A percentile compares a stretch with the other conserved stretches of the same genome.
phyloP scores from a whole-genome alignment of 192 early-diverging fungal genomes.

The Phlyctochytrium planicorne region DNA sequence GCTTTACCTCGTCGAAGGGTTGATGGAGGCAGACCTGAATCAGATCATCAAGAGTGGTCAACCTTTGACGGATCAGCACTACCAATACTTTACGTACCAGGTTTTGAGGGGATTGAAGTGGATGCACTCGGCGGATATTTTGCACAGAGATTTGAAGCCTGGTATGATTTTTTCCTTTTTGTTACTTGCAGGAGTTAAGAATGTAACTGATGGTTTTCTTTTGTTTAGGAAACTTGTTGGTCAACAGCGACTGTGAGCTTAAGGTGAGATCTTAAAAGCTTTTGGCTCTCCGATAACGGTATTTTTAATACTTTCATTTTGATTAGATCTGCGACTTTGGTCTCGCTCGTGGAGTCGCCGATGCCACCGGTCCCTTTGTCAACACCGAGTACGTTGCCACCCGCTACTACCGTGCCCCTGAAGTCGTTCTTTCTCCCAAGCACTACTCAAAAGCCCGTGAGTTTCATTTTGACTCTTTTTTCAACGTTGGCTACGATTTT shows the following conservation, averaged over 20 bases:
- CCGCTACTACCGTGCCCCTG: slow-evolving; percentile 98
- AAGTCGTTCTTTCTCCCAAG: slow-evolving; percentile 97
- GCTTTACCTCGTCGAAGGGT: slow-evolving; percentile 65
- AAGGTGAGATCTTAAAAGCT: slow-evolving; percentile 40
- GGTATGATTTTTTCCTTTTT: slow-evolving; percentile 40
- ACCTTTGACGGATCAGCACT: slow-evolving; percentile 80
- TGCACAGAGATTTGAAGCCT: slow-evolving; percentile 96
- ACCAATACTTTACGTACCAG: slow-evolving; percentile 91
- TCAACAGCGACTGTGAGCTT: slow-evolving; percentile 97
- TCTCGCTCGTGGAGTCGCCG: slow-evolving; percentile 86
- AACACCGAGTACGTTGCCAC: slow-evolving; percentile 99
- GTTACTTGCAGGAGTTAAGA: no score
- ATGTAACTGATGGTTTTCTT: neutral
- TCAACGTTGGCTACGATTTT: neutral
- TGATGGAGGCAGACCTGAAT: slow-evolving; percentile 90
- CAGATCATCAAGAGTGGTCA: slow-evolving; percentile 84
- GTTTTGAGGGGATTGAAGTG: slow-evolving; percentile 86
- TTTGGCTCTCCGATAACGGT: neutral
- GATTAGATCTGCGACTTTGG: slow-evolving; percentile 97
- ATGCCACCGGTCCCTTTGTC: slow-evolving; percentile 69
- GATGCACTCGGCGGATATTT: slow-evolving; percentile 89
- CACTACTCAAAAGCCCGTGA: slow-evolving; percentile 95
- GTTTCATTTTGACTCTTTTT: slow-evolving; percentile 11
- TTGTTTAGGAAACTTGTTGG: slow-evolving; percentile 73
- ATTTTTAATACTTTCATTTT: neutral